Evolutionary conservation across 1,284 basidiomycete genomes (phyloP).

Genomic region (Psilocybe mexicana): DNA sequence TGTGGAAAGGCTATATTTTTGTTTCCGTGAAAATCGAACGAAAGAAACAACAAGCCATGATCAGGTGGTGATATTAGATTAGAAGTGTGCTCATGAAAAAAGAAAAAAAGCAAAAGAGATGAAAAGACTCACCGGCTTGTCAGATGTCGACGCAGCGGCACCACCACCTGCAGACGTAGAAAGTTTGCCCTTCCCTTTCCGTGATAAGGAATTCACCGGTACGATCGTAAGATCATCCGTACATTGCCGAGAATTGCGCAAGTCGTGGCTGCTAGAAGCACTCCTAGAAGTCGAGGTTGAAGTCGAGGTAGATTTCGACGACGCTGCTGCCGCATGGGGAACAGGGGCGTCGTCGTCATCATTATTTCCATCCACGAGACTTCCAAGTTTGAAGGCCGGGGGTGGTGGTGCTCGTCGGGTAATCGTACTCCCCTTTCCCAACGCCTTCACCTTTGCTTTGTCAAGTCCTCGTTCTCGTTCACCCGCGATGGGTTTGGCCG

Average conservation of each 20-base stretch:
- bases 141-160: not conserved
- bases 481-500: not conserved
- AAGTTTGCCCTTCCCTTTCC: constrained; percentile 11
- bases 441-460: constrained; percentile 11
- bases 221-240: constrained; percentile 8
- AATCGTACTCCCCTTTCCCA: not conserved
- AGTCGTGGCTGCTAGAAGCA: constrained; percentile 1
- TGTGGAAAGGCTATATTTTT: not conserved
- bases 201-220: constrained; percentile 7
- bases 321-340: not conserved
- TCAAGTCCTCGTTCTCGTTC: not conserved
- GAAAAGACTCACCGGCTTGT: constrained; percentile 16
- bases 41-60: not conserved
- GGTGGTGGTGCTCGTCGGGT: constrained; percentile 2
- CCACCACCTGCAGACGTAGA: not conserved
- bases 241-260: constrained; percentile 5
- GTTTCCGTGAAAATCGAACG: not conserved
- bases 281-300: constrained; percentile 7
- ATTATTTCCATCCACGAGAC: not conserved
- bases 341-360: not conserved
- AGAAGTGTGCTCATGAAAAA: not conserved
- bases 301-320: constrained; percentile 3
- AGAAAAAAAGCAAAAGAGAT: not conserved
- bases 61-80: not conserved
- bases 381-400: constrained; percentile 12